Conservation (phyloP, 2,329 filamentous ascomycete genomes). For the Pyricularia pennisetigena region DNA sequence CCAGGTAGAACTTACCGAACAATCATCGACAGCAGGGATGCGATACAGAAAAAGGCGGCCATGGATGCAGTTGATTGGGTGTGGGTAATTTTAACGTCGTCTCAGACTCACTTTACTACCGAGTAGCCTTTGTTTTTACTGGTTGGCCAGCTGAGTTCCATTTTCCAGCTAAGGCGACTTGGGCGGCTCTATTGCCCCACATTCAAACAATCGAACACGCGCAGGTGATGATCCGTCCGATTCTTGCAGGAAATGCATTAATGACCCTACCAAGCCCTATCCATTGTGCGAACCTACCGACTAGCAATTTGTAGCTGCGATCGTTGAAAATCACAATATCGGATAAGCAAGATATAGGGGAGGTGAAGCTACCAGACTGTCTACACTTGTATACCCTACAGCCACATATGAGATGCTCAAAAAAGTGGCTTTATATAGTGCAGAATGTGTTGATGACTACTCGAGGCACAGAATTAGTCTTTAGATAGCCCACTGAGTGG, state of each 20-base stretch:
- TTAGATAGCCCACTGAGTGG: neutral
- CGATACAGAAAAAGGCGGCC: neutral
- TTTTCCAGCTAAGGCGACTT: neutral
- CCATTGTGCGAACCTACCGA: neutral
- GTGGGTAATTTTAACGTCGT: conserved; percentile 6
- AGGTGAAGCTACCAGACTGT: neutral
- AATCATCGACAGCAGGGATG: neutral
- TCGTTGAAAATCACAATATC: neutral
- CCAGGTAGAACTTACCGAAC: neutral
- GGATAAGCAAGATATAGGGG: neutral
- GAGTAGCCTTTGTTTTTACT: conserved; percentile 2
- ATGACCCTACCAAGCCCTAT: too few species aligned
- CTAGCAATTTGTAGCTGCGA: neutral
- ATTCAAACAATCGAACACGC: neutral
- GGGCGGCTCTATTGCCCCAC: neutral
- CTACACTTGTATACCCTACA: neutral
- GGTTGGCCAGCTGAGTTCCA: neutral
- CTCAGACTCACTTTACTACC: conserved; percentile 9
- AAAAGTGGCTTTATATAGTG: neutral
- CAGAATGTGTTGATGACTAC: neutral
- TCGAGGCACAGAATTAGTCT: neutral
- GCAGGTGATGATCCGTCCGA: neutral
- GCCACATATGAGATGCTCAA: too few species aligned
- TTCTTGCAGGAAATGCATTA: neutral
- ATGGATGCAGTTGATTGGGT: conserved; percentile 9